phyloP scores from a whole-genome alignment of 768 basidiomycete genomes.

The Rossbeevera mucosa region DNA sequence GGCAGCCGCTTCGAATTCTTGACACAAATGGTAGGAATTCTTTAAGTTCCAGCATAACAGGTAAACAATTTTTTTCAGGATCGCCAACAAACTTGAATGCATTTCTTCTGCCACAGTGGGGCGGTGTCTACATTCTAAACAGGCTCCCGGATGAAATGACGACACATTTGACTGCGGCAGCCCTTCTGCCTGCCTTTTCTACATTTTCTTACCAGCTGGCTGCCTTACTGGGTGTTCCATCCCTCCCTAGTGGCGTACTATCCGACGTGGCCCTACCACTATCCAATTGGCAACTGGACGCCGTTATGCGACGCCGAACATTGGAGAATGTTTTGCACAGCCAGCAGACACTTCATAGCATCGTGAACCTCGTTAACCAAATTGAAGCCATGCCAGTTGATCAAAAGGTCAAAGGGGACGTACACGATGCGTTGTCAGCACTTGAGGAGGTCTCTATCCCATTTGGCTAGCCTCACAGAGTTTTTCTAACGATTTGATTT shows the following conservation, averaged over 20 bases:
- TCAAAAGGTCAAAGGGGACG: constrained; percentile 66
- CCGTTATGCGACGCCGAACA: constrained; percentile 65
- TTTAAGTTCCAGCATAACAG: constrained; percentile 2
- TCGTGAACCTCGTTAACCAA: constrained; percentile 76
- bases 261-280: constrained; percentile 30
- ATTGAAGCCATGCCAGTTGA: constrained; percentile 93
- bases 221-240: constrained; percentile 76
- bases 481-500: constrained; percentile 10
- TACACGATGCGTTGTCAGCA: constrained; percentile 63
- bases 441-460: constrained; percentile 60
- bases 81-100: constrained; percentile 48
- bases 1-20: constrained; percentile 66
- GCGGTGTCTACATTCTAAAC: constrained; percentile 79
- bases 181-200: constrained; percentile 51
- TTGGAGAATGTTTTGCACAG: constrained; percentile 64
- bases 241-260: constrained; percentile 47
- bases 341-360: constrained; percentile 75
- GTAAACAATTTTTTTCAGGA: constrained; percentile 38
- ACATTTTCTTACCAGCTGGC: constrained; percentile 70
- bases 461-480: not conserved
- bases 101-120: constrained; percentile 93
- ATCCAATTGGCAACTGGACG: constrained; percentile 78
- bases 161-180: constrained; percentile 32
- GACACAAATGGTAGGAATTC: constrained; percentile 43
- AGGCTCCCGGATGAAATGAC: constrained; percentile 32